Evolutionary conservation across 2,329 filamentous ascomycete genomes (phyloP).

Genomic region (Nothophaeocryptopus gaeumannii): DNA sequence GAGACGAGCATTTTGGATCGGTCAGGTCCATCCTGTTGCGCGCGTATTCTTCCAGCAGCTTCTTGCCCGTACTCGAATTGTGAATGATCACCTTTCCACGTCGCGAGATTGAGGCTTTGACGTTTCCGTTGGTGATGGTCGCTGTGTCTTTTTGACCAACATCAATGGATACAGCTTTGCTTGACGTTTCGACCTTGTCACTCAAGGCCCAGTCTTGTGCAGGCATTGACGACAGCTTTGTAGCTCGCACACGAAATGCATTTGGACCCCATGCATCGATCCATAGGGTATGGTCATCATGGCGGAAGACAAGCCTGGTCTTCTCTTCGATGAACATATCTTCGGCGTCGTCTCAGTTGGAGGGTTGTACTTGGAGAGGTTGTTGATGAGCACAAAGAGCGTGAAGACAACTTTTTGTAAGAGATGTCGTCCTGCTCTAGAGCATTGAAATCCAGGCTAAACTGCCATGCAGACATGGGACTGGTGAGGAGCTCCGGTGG

Average conservation of each 20-base stretch:
- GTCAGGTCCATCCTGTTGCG: constrained; percentile 50
- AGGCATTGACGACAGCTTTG: constrained; percentile 40
- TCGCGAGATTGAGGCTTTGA: constrained; percentile 47
- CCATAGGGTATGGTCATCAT: constrained; percentile 50
- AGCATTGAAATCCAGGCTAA: too few species aligned
- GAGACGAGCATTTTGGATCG: constrained; percentile 59
- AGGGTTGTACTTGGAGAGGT: too few species aligned
- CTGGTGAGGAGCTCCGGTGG: too few species aligned
- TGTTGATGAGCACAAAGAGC: too few species aligned
- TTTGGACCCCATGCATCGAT: constrained; percentile 51
- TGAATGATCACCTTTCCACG: constrained; percentile 52
- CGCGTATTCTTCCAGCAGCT: constrained; percentile 54
- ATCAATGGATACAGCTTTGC: constrained; percentile 6
- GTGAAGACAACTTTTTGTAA: too few species aligned
- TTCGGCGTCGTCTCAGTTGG: too few species aligned
- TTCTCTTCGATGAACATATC: constrained; percentile 45
- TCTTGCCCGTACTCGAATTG: constrained; percentile 39
- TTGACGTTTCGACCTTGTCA: constrained; percentile 9
- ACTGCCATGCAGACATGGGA: too few species aligned
- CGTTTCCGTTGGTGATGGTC: constrained; percentile 49
- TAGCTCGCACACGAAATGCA: constrained; percentile 49
- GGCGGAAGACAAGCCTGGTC: constrained; percentile 59
- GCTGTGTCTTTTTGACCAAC: constrained; percentile 31
- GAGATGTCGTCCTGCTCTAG: too few species aligned
- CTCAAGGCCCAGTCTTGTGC: constrained; percentile 44